Evolutionary conservation across 345 rosid species (phyloP), one percentile per base, ranked within the genome.

Genomic region (Cardamine occulta): DNA sequence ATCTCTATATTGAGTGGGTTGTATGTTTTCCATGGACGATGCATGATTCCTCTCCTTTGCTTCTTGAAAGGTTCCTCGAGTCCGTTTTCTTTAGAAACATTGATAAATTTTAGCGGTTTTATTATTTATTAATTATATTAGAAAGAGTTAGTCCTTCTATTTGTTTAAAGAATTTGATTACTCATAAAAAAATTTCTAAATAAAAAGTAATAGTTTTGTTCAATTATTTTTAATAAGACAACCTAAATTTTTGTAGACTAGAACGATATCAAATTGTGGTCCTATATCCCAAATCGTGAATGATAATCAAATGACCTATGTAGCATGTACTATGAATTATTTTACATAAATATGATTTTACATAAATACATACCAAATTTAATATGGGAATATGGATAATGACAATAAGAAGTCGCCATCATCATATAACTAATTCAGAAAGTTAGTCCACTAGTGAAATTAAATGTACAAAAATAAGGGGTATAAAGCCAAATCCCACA

Each of bases 381-480:
- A 68, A 60, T 40, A 68, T 66, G 5, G 29, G 31, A 75, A 23
- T 24, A 18, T 49, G 40, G 23, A 49, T 59, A 40, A 48, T 57
- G 57, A 45, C 66, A 66, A 18, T 15, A 48, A 47, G 52, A 59
- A 28, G 73, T 75, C 62, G 35, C 34, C 63, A 60, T 60, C 44
- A 51, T 19, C 35, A 51, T 19, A 60, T 68, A 75, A 68, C 47
- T 7, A 59, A 75, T 60, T 61, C 48, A 51, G 2, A 68, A 75
- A 75, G 49, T 15, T 52, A 29, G 48, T 75, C 74, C 79, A 75
- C 79, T 60, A 68, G 39, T 49, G 28, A 75, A 51, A 59, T 19
- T 35, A 14, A 28, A 37, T 59, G 34, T 67, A 39, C 37, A 14
- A 37, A 26, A 52, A 29, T 23, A 17, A 45, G 9, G 31, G 31